These are phyloP conservation scores for Fusarium transvaalense DNA, from an alignment of 2,329 filamentous ascomycete genomes.

Conservation along the genomic window DNA sequence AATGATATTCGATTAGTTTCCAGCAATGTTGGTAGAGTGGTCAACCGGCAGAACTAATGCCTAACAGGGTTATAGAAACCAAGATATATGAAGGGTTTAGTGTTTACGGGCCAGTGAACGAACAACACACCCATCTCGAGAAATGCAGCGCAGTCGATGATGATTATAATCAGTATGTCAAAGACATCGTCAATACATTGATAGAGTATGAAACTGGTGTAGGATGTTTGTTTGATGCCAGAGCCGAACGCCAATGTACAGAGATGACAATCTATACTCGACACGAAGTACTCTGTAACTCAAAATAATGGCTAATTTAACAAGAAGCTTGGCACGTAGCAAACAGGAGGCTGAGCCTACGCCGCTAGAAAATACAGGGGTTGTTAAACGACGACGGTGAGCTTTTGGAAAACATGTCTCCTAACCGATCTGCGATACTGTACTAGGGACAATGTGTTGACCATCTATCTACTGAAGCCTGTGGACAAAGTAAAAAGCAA, in stretches of 20 bases:
- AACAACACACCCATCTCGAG: background rate
- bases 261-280: background rate
- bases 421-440: background rate
- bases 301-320: background rate
- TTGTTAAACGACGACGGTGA: background rate
- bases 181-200: background rate
- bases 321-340: conserved; percentile 4
- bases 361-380: conserved; percentile 10
- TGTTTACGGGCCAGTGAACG: background rate
- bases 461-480: background rate
- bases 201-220: background rate
- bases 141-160: background rate
- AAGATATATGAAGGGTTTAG: background rate
- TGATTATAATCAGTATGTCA: background rate
- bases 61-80: background rate
- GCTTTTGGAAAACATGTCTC: background rate
- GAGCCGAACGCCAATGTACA: background rate
- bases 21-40: no score
- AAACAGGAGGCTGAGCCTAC: background rate
- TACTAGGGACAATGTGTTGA: background rate
- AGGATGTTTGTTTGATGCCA: conserved; percentile 9
- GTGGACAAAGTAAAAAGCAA: conserved; percentile 18
- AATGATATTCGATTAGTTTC: no score
- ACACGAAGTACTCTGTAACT: background rate
- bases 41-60: background rate